These are phyloP conservation scores for Neoscytalidium dimidiatum DNA, from an alignment of 2,329 filamentous ascomycete species.

Conservation along the genomic window DNA sequence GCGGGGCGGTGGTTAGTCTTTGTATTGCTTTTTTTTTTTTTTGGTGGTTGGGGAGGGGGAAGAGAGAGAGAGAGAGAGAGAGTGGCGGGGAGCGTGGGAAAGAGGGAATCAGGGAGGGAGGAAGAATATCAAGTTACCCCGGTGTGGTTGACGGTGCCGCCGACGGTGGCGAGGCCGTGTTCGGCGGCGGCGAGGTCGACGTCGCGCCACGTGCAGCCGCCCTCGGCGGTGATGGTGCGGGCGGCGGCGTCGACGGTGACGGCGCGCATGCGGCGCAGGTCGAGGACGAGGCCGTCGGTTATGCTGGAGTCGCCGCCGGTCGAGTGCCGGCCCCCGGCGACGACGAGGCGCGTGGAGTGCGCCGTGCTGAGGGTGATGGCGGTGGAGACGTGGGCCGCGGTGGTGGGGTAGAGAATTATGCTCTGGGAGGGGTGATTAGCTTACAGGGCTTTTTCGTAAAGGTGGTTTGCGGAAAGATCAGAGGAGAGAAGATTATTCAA, in stretches of 20 bases:
- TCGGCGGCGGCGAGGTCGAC: constrained; percentile 55
- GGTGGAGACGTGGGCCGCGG: not conserved
- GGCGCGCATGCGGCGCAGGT: constrained; percentile 53
- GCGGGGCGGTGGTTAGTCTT: too few species aligned
- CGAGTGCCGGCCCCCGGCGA: constrained; percentile 59
- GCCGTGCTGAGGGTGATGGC: constrained; percentile 23
- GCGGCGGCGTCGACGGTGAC: constrained; percentile 45
- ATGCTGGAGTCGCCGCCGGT: constrained; percentile 55
- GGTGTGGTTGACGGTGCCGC: constrained; percentile 64
- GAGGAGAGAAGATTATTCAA: too few species aligned
- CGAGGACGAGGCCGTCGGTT: constrained; percentile 57
- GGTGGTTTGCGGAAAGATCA: too few species aligned
- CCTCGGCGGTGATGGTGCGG: constrained; percentile 51
- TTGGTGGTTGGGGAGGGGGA: too few species aligned
- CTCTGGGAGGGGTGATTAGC: not conserved
- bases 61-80: too few species aligned
- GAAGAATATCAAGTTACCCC: too few species aligned
- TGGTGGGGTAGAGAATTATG: not conserved
- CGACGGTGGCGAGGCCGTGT: constrained; percentile 59
- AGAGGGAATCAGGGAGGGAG: too few species aligned
- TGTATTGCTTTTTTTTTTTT: too few species aligned
- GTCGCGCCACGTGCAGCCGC: constrained; percentile 57
- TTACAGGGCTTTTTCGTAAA: too few species aligned
- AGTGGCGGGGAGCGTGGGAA: too few species aligned
- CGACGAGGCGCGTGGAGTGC: constrained; percentile 51